Base-by-base conservation (phyloP, 2,329 filamentous ascomycete species). In the Xylariaceae sp. region DNA sequence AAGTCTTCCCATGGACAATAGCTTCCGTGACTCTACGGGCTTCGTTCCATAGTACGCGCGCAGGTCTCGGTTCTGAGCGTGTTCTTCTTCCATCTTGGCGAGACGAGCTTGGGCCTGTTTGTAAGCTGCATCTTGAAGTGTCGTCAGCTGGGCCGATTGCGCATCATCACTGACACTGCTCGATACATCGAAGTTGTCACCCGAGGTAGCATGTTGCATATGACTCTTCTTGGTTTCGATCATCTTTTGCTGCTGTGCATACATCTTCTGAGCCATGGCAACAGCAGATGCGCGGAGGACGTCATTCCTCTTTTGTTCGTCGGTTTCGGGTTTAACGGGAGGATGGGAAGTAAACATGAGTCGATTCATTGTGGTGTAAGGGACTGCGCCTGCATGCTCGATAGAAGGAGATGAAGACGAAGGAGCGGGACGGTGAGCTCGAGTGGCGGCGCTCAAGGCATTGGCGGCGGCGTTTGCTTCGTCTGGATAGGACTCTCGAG, bases 231-330 rank as follows among this genome's bases (percentile, higher is more conserved):
- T 74, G 30, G 73, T 69, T 53, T 83, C 78, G 1, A 79, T 73
- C 52, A 77, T 77, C 53, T 78, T 80, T 54, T 89, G 82, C 58
- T 90, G 85, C 32, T 81, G 74, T 11, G 75, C 80, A 64, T 90
- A 96, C 83, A 96, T 92, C 58, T 86, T 82, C 68, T 86, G 87
- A 6, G 91, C 90, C 90, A 96, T 95, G 11, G 87, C 89, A 3
- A 96, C 75, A 2, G 91, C 90, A 17, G 90, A 92, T 30, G 90
- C 89, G 55, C 86, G 86, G 2, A 95, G 73, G 5, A 84, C 82
- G 57, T 90, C 86, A 40, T 85, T 80, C 50, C 80, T 82, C 53
- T 80, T 83, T 66, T 84, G 80, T 61, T 96, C 90, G 38, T 94
- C 85, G 0, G 83, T 71, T 62, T 95, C 89, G 2, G 80, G 72